Conservation (phyloP, 2,329 filamentous ascomycete species). For the Penicillium occitanis region DNA sequence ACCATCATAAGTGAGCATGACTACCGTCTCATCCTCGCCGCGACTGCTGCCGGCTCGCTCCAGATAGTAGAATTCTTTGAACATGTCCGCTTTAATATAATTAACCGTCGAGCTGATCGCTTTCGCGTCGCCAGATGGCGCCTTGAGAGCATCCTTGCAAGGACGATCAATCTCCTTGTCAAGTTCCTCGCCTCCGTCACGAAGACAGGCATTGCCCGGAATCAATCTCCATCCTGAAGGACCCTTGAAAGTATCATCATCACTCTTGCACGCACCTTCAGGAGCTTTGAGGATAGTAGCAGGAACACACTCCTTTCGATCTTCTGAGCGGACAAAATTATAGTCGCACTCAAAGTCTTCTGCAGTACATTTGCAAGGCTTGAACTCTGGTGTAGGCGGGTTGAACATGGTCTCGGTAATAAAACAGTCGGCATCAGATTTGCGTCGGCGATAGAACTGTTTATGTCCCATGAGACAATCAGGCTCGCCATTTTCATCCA, state of each 20-base stretch:
- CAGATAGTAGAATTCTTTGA: constrained; percentile 68
- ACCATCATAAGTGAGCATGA: constrained; percentile 59
- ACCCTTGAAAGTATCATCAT: constrained; percentile 73
- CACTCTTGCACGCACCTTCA: constrained; percentile 69
- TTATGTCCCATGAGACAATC: constrained; percentile 96
- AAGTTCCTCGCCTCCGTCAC: constrained; percentile 61
- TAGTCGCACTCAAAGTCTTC: constrained; percentile 95
- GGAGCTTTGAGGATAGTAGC: constrained; percentile 64
- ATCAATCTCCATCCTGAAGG: constrained; percentile 91
- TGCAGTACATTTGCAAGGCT: constrained; percentile 77
- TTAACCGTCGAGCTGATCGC: constrained; percentile 64
- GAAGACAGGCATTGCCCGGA: constrained; percentile 73
- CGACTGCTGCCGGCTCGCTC: constrained; percentile 68
- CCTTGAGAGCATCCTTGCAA: constrained; percentile 64
- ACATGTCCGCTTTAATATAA: constrained; percentile 61
- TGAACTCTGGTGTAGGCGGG: constrained; percentile 67
- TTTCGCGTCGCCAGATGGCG: constrained; percentile 53
- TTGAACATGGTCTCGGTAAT: constrained; percentile 76
- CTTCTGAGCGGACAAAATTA: constrained; percentile 71
- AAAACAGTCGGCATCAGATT: constrained; percentile 85
- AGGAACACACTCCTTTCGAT: constrained; percentile 68
- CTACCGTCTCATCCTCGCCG: constrained; percentile 69
- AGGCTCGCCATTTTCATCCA: constrained; percentile 75
- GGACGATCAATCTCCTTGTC: constrained; percentile 72
- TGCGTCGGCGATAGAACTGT: constrained; percentile 81